Conservation (phyloP, 208 protist species). For the Crithidia mellificae region DNA sequence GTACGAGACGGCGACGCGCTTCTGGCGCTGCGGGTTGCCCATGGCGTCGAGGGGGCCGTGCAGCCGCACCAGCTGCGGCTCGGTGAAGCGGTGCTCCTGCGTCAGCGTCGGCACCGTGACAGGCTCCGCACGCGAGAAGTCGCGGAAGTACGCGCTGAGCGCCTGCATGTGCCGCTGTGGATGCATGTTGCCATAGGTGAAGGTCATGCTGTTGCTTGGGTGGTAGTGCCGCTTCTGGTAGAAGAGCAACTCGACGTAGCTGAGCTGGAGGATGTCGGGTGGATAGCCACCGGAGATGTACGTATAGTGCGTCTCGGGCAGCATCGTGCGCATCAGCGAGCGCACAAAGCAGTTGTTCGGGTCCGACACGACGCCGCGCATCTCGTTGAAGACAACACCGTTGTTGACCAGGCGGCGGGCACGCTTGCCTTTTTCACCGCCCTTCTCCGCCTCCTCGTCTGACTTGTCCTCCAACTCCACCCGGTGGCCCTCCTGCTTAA, state of each 20-base stretch:
- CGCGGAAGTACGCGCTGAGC: constrained; percentile 73
- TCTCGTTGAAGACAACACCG: constrained; percentile 95
- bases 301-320: constrained; percentile 89
- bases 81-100: constrained; percentile 50
- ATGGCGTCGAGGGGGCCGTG: constrained; percentile 84
- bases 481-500: constrained; percentile 92
- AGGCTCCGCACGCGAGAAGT: constrained; percentile 41
- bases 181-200: constrained; percentile 87
- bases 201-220: constrained; percentile 91
- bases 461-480: constrained; percentile 70
- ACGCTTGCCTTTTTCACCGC: constrained; percentile 9
- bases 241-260: constrained; percentile 84
- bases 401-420: constrained; percentile 72
- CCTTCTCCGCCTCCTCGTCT: constrained; percentile 8
- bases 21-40: constrained; percentile 75
- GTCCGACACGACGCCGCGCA: constrained; percentile 92
- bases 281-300: constrained; percentile 91
- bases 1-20: constrained; percentile 84
- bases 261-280: constrained; percentile 80
- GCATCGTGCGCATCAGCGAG: constrained; percentile 69
- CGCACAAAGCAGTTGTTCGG: constrained; percentile 78
- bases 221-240: constrained; percentile 91
- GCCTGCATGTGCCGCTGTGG: constrained; percentile 67
- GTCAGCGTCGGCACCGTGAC: constrained; percentile 61
- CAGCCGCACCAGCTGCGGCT: constrained; percentile 48